Evolutionary conservation across 805 yeast species (phyloP).

Genomic region (Kazachstania taianensis): DNA sequence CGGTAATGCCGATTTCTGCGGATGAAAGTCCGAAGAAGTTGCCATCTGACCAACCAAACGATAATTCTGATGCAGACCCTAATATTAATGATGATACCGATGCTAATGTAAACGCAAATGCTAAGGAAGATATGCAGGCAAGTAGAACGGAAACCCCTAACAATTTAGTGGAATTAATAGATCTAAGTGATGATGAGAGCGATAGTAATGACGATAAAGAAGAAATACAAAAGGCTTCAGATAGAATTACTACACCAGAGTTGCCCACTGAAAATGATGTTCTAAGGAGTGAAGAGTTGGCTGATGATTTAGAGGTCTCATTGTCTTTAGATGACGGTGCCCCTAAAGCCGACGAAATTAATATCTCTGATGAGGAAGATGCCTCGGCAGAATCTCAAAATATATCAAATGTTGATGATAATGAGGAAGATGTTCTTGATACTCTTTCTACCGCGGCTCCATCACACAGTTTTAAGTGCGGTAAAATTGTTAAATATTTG

Average conservation of each 20-base stretch:
- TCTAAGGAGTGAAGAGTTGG: no score
- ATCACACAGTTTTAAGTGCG: no score
- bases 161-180: conserved; percentile 5
- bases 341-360: neutral
- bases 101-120: neutral
- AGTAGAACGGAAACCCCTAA: no score
- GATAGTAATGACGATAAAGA: conserved; percentile 1
- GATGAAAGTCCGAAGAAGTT: neutral
- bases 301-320: no score
- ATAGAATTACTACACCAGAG: conserved; percentile 11
- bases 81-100: neutral
- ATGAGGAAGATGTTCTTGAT: neutral
- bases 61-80: neutral
- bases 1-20: neutral
- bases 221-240: neutral
- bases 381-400: neutral
- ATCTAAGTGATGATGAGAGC: conserved; percentile 7
- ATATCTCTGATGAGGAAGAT: conserved; percentile 1
- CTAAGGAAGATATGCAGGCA: no score
- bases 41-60: neutral
- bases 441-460: no score
- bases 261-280: conserved; percentile 14
- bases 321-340: neutral
- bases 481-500: no score
- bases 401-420: neutral